Conservation (phyloP, 495 filamentous ascomycete species). For the Pseudevernia furfuracea region DNA sequence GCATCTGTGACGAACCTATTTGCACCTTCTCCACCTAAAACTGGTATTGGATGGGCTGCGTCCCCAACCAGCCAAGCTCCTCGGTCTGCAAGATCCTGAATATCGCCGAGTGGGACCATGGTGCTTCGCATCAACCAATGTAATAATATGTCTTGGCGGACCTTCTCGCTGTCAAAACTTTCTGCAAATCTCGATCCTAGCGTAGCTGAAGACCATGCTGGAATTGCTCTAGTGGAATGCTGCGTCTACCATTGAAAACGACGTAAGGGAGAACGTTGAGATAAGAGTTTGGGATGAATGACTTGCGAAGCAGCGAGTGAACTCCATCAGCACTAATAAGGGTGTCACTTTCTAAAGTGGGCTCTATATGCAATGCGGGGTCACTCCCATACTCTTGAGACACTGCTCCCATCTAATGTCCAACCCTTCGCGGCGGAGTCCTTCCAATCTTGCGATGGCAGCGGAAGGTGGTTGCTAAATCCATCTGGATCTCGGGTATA, state of each 20-base stretch:
- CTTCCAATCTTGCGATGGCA: constrained; percentile 31
- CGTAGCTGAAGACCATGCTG: constrained; percentile 11
- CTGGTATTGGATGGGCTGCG: constrained; percentile 34
- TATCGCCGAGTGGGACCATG: constrained; percentile 15
- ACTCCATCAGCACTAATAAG: constrained; percentile 34
- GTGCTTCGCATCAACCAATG: constrained; percentile 40
- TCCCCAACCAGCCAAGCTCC: constrained; percentile 34
- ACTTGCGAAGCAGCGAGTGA: constrained; percentile 31
- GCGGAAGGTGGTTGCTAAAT: constrained; percentile 21
- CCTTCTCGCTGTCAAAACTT: constrained; percentile 28
- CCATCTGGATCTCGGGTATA: not conserved
- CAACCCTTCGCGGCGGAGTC: constrained; percentile 30
- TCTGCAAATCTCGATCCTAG: constrained; percentile 29
- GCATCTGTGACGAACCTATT: constrained; percentile 36
- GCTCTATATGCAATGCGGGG: constrained; percentile 14
- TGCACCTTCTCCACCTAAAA: constrained; percentile 36
- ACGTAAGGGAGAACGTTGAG: constrained; percentile 31
- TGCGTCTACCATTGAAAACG: constrained; percentile 35
- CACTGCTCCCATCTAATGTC: constrained; percentile 31
- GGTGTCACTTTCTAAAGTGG: constrained; percentile 16
- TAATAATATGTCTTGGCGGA: constrained; percentile 31
- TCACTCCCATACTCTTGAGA: constrained; percentile 20
- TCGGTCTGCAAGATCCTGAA: constrained; percentile 25
- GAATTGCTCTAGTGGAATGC: constrained; percentile 23
- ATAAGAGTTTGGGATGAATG: not conserved